Percentiles rank a stretch among this genome's conserved stretches.
phyloP scores from a whole-genome alignment of 805 yeast species.

The Metschnikowia continentalis region DNA sequence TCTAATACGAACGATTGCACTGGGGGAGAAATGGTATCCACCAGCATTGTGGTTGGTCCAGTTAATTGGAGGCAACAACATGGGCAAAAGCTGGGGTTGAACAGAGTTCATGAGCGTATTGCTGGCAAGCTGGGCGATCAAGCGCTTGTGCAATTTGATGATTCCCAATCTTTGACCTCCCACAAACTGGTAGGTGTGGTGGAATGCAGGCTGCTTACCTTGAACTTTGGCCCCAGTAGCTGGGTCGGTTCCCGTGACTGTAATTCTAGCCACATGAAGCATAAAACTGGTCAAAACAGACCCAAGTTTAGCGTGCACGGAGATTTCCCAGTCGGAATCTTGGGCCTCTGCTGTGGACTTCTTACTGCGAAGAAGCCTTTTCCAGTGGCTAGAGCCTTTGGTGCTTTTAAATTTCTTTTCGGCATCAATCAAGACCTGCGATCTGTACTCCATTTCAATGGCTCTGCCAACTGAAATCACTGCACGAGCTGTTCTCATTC shows the following conservation, averaged over 20 bases:
- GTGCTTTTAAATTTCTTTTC: slow-evolving; percentile 49
- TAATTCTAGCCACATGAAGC: slow-evolving; percentile 76
- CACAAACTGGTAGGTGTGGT: slow-evolving; percentile 79
- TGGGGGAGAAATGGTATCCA: slow-evolving; percentile 69
- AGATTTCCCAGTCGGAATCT: slow-evolving; percentile 22
- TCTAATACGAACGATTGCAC: slow-evolving; percentile 66
- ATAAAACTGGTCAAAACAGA: slow-evolving; percentile 71
- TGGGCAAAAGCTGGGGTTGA: slow-evolving; percentile 86
- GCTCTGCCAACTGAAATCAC: slow-evolving; percentile 79
- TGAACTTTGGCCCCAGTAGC: slow-evolving; percentile 59
- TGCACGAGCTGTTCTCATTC: slow-evolving; percentile 80
- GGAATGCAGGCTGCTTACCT: slow-evolving; percentile 85
- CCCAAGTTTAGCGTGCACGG: slow-evolving; percentile 62
- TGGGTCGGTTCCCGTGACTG: slow-evolving; percentile 79
- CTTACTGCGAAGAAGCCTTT: slow-evolving; percentile 35
- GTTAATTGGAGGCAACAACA: slow-evolving; percentile 85
- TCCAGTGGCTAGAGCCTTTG: slow-evolving; percentile 47
- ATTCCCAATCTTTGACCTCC: slow-evolving; percentile 81
- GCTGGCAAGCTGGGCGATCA: slow-evolving; percentile 63
- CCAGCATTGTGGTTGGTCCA: slow-evolving; percentile 85
- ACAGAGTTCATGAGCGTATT: slow-evolving; percentile 61
- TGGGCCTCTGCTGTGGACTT: slow-evolving; percentile 3
- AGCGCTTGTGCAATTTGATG: slow-evolving; percentile 65
- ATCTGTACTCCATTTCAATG: slow-evolving; percentile 76
- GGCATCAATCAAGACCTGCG: slow-evolving; percentile 57